These are phyloP conservation scores for Pezicula neosporulosa DNA, from an alignment of 2,329 filamentous ascomycete genomes.

Conservation along the genomic window DNA sequence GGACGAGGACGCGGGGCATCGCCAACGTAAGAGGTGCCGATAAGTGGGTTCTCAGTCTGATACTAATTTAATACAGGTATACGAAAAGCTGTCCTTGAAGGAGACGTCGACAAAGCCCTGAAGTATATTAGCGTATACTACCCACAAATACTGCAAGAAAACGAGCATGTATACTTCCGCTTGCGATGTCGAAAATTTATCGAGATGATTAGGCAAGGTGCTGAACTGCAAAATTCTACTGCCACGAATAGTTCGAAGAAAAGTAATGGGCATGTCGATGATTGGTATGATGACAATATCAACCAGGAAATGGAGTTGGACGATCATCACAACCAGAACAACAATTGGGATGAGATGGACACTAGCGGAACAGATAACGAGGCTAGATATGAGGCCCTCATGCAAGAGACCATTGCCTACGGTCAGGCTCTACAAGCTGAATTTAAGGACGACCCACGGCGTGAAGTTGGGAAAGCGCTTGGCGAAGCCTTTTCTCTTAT, in stretches of 20 bases:
- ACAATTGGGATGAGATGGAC: constrained; percentile 48
- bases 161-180: constrained; percentile 83
- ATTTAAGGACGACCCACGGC: constrained; percentile 68
- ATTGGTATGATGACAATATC: constrained; percentile 34
- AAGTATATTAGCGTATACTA: constrained; percentile 77
- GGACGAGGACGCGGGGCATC: constrained; percentile 80
- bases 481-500: constrained; percentile 85
- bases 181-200: constrained; percentile 89
- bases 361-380: constrained; percentile 35
- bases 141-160: constrained; percentile 72
- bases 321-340: constrained; percentile 40
- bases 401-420: constrained; percentile 71
- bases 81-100: constrained; percentile 80
- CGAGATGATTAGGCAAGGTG: constrained; percentile 81
- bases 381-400: constrained; percentile 39
- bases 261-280: constrained; percentile 33
- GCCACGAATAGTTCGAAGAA: constrained; percentile 26
- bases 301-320: constrained; percentile 50
- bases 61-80: constrained; percentile 58
- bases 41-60: background rate
- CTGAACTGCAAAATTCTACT: constrained; percentile 51
- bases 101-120: constrained; percentile 88
- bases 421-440: constrained; percentile 76
- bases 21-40: constrained; percentile 67
- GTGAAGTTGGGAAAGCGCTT: constrained; percentile 69